Conservation (phyloP, 805 yeast genomes). For the Nakazawaea populi region DNA sequence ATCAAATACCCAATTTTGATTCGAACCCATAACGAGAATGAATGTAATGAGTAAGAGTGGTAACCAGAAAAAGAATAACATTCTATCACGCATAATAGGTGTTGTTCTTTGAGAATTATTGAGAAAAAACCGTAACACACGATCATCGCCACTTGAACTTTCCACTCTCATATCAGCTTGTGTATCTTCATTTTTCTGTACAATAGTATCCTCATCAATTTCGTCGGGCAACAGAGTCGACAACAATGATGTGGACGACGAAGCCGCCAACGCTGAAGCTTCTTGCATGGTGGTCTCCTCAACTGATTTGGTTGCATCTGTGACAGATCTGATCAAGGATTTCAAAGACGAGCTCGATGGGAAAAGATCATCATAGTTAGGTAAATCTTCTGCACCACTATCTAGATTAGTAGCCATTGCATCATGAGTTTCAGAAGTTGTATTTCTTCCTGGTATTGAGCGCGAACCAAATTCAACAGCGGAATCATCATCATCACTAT, state of each 20-base stretch:
- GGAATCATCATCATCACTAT: slow-evolving; percentile 13
- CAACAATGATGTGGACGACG: too few relatives aligned
- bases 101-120: slow-evolving; percentile 32
- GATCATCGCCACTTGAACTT: slow-evolving; percentile 10
- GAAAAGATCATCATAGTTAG: slow-evolving; percentile 71
- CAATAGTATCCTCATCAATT: neutral
- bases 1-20: slow-evolving; percentile 14
- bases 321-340: slow-evolving; percentile 22
- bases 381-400: slow-evolving; percentile 29
- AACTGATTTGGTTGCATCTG: neutral
- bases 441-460: too few relatives aligned
- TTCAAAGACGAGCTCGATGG: slow-evolving; percentile 39
- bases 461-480: neutral
- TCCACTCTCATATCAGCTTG: neutral
- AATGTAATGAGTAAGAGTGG: slow-evolving; percentile 63
- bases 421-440: neutral
- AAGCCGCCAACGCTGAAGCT: too few relatives aligned
- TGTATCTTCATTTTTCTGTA: slow-evolving; percentile 1
- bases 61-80: slow-evolving; percentile 87
- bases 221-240: too few relatives aligned
- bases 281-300: neutral
- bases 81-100: slow-evolving; percentile 63
- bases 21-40: slow-evolving; percentile 26
- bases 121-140: slow-evolving; percentile 16
- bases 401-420: neutral